Evolutionary conservation across 2,329 filamentous ascomycete genomes (phyloP).

Genomic region (Coniochaeta prunicola): DNA sequence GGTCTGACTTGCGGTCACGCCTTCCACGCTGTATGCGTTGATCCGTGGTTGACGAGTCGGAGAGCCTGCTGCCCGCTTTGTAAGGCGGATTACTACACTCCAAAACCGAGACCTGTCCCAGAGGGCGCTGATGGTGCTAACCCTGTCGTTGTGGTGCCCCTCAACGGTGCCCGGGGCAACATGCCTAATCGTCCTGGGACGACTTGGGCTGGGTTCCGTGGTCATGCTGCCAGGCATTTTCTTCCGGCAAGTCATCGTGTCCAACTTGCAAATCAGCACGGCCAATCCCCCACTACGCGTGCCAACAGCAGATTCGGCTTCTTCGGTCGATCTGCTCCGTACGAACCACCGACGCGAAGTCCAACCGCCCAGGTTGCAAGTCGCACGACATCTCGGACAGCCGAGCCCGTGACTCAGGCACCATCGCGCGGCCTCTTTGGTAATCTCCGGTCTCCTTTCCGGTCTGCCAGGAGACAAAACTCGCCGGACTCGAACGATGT

Average conservation of each 20-base stretch:
- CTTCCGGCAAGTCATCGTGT: not conserved
- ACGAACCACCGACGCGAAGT: not conserved
- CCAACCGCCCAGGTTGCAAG: not conserved
- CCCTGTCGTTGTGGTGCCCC: not conserved
- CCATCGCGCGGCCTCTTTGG: slow-evolving; percentile 4
- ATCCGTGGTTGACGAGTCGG: slow-evolving; percentile 92
- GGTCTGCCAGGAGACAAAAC: slow-evolving; percentile 13
- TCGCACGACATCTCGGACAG: not conserved
- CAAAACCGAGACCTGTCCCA: slow-evolving; percentile 67
- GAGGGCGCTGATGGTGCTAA: slow-evolving; percentile 25
- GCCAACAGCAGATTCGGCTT: slow-evolving; percentile 7
- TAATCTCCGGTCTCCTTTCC: slow-evolving; percentile 7
- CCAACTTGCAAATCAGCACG: not conserved
- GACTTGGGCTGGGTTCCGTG: slow-evolving; percentile 29
- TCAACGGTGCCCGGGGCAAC: slow-evolving; percentile 32
- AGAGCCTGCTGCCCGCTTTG: slow-evolving; percentile 95
- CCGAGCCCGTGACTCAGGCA: not conserved
- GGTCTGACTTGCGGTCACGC: slow-evolving; percentile 95
- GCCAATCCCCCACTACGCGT: not conserved
- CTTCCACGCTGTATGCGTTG: slow-evolving; percentile 92
- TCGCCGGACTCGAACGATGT: slow-evolving; percentile 7
- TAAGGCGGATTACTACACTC: slow-evolving; percentile 95
- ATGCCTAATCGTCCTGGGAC: slow-evolving; percentile 34
- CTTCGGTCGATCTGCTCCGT: slow-evolving; percentile 10
- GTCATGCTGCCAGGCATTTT: slow-evolving; percentile 10